phyloP scores from a whole-genome alignment of 768 basidiomycete genomes.

The Lentinula raphanica region DNA sequence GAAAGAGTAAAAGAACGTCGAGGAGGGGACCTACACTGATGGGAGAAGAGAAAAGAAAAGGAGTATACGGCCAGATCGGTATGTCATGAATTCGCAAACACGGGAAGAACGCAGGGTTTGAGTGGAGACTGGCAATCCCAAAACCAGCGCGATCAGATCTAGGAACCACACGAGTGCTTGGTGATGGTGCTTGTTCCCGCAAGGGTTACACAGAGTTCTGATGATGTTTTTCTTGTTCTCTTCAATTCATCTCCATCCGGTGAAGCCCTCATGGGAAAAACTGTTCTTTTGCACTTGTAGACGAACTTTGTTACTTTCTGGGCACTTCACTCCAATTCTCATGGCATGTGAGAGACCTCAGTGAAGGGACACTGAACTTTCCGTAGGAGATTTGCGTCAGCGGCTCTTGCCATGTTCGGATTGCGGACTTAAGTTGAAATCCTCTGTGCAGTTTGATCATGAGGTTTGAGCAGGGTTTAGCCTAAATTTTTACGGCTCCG shows the following conservation, averaged over 20 bases:
- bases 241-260: not conserved
- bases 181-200: not conserved
- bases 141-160: not conserved
- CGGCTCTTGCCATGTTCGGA: not conserved
- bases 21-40: not conserved
- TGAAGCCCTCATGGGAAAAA: not conserved
- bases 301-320: not conserved
- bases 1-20: not conserved
- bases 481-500: not conserved
- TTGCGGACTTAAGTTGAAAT: not conserved
- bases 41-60: not conserved
- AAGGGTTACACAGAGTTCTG: not conserved
- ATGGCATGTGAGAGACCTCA: not conserved
- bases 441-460: not conserved
- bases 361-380: not conserved
- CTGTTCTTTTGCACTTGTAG: not conserved
- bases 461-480: not conserved
- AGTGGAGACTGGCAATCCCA: not conserved
- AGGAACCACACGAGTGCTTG: not conserved
- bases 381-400: not conserved
- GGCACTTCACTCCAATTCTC: not conserved
- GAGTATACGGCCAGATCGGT: not conserved
- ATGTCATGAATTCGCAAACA: constrained; percentile 2
- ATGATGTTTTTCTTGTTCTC: not conserved
- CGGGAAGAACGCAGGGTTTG: constrained; percentile 3